Evolutionary conservation across 148 eudicot genomes (phyloP).

Genomic region (Persicaria maculosa): DNA sequence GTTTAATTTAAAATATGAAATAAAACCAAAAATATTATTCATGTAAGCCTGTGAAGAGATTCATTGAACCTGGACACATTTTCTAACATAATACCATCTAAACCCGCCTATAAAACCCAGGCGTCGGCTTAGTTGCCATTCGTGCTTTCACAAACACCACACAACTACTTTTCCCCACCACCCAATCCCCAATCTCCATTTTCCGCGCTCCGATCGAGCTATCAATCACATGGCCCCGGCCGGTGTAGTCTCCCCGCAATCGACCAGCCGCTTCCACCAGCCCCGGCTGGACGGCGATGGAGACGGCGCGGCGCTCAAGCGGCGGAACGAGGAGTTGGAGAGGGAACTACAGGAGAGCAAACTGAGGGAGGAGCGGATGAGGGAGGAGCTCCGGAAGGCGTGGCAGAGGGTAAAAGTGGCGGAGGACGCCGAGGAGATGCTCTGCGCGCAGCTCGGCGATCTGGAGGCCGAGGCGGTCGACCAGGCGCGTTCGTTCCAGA

Average conservation of each 20-base stretch:
- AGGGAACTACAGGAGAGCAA: constrained; percentile 38
- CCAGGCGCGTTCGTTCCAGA: constrained; percentile 41
- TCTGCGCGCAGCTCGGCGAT: constrained; percentile 61
- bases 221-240: neutral
- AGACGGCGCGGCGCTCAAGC: constrained; percentile 16
- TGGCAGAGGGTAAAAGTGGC: constrained; percentile 46
- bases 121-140: neutral
- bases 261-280: neutral
- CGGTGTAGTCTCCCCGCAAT: neutral
- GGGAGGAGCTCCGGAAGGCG: constrained; percentile 29
- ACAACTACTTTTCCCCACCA: neutral
- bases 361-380: constrained; percentile 54
- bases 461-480: constrained; percentile 63
- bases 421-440: constrained; percentile 73
- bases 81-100: neutral
- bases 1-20: neutral
- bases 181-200: neutral
- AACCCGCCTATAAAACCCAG: neutral
- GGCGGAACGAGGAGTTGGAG: constrained; percentile 58
- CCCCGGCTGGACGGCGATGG: neutral
- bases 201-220: neutral
- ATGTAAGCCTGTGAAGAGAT: neutral
- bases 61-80: constrained; percentile 3
- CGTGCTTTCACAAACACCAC: neutral
- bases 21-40: neutral